Evolutionary conservation across 2,329 filamentous ascomycete species (phyloP).

Genomic region (Xylariaceae sp.): DNA sequence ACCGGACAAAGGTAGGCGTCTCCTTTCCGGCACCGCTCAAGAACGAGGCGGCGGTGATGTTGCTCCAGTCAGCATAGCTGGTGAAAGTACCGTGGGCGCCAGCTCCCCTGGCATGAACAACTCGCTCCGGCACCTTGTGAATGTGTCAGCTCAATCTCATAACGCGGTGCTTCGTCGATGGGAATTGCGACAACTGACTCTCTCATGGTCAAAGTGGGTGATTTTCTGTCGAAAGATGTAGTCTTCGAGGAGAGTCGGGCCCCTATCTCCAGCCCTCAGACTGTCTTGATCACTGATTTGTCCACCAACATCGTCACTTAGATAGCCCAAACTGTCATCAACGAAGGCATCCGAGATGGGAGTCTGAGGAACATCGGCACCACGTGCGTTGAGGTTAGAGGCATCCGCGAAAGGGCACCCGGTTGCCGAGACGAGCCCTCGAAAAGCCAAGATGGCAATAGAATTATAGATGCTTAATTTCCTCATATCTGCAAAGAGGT

Average conservation of each 20-base stretch:
- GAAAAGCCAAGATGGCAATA: conserved; percentile 25
- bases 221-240: conserved; percentile 60
- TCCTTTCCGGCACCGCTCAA: conserved; percentile 46
- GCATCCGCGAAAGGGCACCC: conserved; percentile 33
- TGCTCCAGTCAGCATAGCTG: conserved; percentile 55
- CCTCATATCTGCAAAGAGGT: conserved; percentile 19
- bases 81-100: conserved; percentile 56
- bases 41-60: conserved; percentile 58
- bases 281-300: conserved; percentile 63
- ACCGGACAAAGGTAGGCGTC: conserved; percentile 52
- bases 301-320: conserved; percentile 63
- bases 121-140: conserved; percentile 30
- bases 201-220: conserved; percentile 53
- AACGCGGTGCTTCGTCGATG: background rate
- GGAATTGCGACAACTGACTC: conserved; percentile 36
- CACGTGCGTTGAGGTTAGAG: conserved; percentile 26
- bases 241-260: conserved; percentile 55
- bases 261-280: conserved; percentile 59
- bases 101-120: conserved; percentile 47
- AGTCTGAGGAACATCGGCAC: conserved; percentile 18
- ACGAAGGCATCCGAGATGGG: conserved; percentile 36
- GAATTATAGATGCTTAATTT: conserved; percentile 16
- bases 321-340: conserved; percentile 49
- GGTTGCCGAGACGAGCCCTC: conserved; percentile 25
- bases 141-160: conserved; percentile 13